Evolutionary conservation across 495 filamentous ascomycete species (phyloP).

Genomic region (Pyrenopolyporus hunteri): DNA sequence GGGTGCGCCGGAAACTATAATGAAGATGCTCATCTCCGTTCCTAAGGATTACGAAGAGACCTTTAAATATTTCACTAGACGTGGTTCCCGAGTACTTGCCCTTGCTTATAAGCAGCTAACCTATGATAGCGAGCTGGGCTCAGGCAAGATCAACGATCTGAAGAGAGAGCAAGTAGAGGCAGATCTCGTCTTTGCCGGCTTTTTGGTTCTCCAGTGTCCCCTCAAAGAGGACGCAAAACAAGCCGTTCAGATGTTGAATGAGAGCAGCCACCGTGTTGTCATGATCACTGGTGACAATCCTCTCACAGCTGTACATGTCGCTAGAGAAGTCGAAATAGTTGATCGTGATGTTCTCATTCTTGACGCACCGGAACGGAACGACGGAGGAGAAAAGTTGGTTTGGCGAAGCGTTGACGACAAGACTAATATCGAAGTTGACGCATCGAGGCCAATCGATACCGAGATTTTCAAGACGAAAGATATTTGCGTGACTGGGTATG

Average conservation of each 20-base stretch:
- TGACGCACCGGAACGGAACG: slow-evolving; percentile 91
- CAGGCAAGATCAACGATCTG: slow-evolving; percentile 85
- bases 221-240: slow-evolving; percentile 96
- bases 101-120: slow-evolving; percentile 93
- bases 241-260: slow-evolving; percentile 94
- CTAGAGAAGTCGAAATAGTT: slow-evolving; percentile 94
- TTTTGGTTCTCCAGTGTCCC: slow-evolving; percentile 92
- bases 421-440: slow-evolving; percentile 84
- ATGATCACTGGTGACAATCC: slow-evolving; percentile 99
- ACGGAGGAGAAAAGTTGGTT: slow-evolving; percentile 78
- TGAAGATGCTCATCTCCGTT: slow-evolving; percentile 82
- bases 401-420: slow-evolving; percentile 97
- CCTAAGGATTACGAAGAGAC: slow-evolving; percentile 96
- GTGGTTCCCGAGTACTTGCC: slow-evolving; percentile 90
- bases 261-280: slow-evolving; percentile 96
- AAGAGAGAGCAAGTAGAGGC: slow-evolving; percentile 91
- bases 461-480: slow-evolving; percentile 87
- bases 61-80: slow-evolving; percentile 95
- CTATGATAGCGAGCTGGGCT: slow-evolving; percentile 76
- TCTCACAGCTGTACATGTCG: slow-evolving; percentile 94
- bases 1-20: slow-evolving; percentile 95
- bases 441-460: slow-evolving; percentile 76
- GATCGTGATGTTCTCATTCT: slow-evolving; percentile 94
- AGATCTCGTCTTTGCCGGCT: slow-evolving; percentile 86
- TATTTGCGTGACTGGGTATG: slow-evolving; percentile 95